Conservation (phyloP, 2,329 filamentous ascomycete species). For the Fusarium veterinarium region DNA sequence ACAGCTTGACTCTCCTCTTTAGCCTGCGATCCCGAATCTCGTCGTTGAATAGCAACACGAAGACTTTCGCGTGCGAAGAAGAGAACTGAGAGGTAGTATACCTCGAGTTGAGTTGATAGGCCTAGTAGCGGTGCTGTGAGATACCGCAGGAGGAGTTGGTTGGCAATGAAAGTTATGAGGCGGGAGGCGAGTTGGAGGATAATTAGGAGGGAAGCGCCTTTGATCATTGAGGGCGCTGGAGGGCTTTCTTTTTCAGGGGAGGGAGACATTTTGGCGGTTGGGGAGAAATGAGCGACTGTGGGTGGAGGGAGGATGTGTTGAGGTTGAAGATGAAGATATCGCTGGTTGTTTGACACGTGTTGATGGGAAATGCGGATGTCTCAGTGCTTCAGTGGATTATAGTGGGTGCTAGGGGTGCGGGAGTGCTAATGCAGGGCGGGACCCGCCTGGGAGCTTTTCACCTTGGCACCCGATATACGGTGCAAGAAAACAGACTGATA, state of each 20-base stretch:
- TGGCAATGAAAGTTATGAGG: conserved; percentile 88
- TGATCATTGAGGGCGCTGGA: conserved; percentile 57
- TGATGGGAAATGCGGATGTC: background rate
- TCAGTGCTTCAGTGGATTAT: conserved; percentile 15
- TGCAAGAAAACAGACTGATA: background rate
- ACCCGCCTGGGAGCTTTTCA: background rate
- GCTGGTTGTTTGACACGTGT: conserved; percentile 29
- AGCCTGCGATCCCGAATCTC: conserved; percentile 50
- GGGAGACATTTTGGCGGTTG: conserved; percentile 5
- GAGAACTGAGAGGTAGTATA: conserved; percentile 91
- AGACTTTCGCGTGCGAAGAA: conserved; percentile 95
- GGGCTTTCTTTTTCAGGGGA: background rate
- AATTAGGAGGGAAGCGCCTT: conserved; percentile 87
- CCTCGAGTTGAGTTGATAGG: conserved; percentile 87
- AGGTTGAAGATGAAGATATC: conserved; percentile 1
- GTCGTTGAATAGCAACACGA: conserved; percentile 89
- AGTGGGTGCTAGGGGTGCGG: background rate
- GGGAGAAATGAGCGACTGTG: background rate
- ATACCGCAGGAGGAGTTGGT: conserved; percentile 89
- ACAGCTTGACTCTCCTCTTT: conserved; percentile 73
- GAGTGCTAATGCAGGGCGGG: background rate
- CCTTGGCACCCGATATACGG: background rate
- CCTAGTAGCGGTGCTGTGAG: conserved; percentile 88
- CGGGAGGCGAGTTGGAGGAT: conserved; percentile 89
- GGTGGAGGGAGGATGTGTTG: background rate